A percentile compares a stretch with the other conserved stretches of the same genome.
phyloP scores from a whole-genome alignment of 176 grass and related monocot genomes.

The Ensete ventricosum region DNA sequence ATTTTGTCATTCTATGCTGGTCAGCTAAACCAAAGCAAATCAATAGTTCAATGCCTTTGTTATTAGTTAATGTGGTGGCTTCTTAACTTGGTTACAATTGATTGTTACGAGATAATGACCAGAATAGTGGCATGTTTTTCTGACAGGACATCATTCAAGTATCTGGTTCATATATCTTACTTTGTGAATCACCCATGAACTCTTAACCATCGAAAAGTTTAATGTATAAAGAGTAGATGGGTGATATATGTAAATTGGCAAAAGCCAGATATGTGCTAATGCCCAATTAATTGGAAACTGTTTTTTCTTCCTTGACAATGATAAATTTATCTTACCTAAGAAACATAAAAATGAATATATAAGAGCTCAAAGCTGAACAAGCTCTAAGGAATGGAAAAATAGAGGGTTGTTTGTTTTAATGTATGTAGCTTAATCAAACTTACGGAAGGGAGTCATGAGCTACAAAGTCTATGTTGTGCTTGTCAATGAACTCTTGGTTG shows the following conservation, averaged over 20 bases:
- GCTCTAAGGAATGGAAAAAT: neutral
- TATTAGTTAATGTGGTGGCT: neutral
- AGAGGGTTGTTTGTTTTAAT: neutral
- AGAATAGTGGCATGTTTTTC: neutral
- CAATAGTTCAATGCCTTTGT: too few relatives aligned
- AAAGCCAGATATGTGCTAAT: neutral
- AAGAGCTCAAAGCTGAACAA: neutral
- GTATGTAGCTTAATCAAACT: neutral
- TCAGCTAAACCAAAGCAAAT: neutral
- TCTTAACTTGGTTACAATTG: neutral
- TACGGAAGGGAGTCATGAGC: constrained; percentile 21
- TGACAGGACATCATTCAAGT: neutral
- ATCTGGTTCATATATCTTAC: neutral
- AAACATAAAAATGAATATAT: neutral
- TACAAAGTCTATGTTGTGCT: constrained; percentile 21
- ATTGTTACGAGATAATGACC: neutral
- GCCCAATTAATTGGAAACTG: neutral
- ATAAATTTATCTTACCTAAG: neutral
- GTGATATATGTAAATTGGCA: neutral
- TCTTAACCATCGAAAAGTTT: neutral
- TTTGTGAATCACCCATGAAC: neutral
- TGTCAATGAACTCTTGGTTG: constrained; percentile 20
- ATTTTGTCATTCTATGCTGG: too few relatives aligned
- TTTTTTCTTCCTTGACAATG: neutral
- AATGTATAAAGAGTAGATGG: neutral